phyloP scores from a whole-genome alignment of 2,329 filamentous ascomycete genomes.

The Endoconidiophora laricicola region DNA sequence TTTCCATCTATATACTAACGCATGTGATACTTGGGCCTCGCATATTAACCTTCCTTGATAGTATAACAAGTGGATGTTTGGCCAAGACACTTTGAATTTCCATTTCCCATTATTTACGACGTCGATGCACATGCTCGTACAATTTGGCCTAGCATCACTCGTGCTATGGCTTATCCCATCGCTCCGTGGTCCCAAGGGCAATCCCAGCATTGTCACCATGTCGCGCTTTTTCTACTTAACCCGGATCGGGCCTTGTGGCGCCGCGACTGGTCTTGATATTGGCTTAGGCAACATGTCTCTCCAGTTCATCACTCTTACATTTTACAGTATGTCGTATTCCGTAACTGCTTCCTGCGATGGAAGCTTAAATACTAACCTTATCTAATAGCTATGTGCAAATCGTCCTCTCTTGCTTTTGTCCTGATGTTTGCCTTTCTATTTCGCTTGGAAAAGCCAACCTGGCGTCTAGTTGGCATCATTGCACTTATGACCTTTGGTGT shows the following conservation, averaged over 20 bases:
- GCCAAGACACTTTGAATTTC: conserved; percentile 68
- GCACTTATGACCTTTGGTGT: conserved; percentile 83
- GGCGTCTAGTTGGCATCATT: conserved; percentile 75
- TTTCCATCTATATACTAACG: conserved; percentile 13
- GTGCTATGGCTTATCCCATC: conserved; percentile 73
- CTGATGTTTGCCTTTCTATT: conserved; percentile 91
- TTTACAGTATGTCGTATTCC: conserved; percentile 54
- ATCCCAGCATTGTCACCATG: conserved; percentile 46
- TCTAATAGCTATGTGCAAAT: conserved; percentile 81
- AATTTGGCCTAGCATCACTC: conserved; percentile 62
- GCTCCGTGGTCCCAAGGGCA: conserved; percentile 48
- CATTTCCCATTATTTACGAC: conserved; percentile 92
- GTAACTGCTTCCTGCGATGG: too few species aligned
- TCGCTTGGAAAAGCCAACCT: conserved; percentile 72
- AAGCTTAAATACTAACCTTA: conserved; percentile 15
- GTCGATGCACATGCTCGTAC: conserved; percentile 86
- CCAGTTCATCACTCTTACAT: conserved; percentile 90
- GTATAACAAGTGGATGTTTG: conserved; percentile 99
- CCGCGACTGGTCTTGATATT: conserved; percentile 87
- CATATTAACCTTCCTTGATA: conserved; percentile 22
- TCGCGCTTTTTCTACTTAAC: conserved; percentile 83
- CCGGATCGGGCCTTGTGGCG: conserved; percentile 78
- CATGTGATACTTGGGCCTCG: conserved; percentile 13
- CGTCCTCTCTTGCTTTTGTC: conserved; percentile 86
- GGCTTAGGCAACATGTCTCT: conserved; percentile 89